Evolutionary conservation across 192 early-diverging fungal genomes (phyloP).

Genomic region (Chytriomyces sp.): DNA sequence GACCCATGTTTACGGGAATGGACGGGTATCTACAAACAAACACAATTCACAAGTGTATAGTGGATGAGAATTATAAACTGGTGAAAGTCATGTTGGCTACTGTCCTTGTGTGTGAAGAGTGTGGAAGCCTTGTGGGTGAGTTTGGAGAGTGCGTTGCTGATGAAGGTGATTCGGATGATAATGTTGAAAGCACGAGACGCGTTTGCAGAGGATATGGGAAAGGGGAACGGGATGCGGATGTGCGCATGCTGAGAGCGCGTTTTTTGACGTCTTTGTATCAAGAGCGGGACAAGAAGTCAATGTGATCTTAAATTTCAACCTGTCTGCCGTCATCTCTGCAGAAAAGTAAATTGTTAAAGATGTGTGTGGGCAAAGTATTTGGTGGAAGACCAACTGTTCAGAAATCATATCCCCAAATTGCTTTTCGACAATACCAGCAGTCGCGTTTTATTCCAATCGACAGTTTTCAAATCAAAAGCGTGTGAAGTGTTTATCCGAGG

Average conservation of each 20-base stretch:
- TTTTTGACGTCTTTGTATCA: background rate
- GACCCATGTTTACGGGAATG: no score
- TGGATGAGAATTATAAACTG: background rate
- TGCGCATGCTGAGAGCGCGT: background rate
- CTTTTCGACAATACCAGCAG: no score
- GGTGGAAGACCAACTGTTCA: background rate
- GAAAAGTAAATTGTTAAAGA: background rate
- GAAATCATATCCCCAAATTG: background rate
- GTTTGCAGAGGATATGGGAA: background rate
- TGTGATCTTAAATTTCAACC: no score
- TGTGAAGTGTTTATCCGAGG: constrained; percentile 68
- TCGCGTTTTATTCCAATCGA: background rate
- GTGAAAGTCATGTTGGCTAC: background rate
- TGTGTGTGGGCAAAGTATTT: background rate
- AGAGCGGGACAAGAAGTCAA: background rate
- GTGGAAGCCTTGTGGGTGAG: background rate
- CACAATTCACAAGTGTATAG: background rate
- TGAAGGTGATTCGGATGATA: no score
- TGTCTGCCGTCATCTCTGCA: no score
- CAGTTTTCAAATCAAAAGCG: background rate
- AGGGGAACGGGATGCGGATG: background rate
- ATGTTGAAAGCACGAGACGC: no score
- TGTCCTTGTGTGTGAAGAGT: background rate
- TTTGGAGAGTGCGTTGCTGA: background rate
- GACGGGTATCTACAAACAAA: no score